Conservation (phyloP, 371 early-diverging fungal species). For the Apophysomyces trapeziformis region DNA sequence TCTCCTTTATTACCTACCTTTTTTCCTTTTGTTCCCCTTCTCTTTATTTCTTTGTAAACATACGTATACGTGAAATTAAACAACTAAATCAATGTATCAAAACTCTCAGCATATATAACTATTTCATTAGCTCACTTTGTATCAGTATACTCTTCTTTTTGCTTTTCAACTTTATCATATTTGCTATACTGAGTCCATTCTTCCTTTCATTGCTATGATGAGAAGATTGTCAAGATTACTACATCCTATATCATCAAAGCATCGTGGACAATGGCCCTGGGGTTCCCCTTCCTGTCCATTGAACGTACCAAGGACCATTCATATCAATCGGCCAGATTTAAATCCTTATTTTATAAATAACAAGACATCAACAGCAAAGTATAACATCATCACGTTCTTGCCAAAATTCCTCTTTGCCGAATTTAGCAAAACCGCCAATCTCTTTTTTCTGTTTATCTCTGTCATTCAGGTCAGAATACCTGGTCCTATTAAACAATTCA, state of each 20-base stretch:
- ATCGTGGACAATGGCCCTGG: neutral
- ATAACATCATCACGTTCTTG: slow-evolving; percentile 81
- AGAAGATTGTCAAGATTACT: neutral
- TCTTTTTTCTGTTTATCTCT: slow-evolving; percentile 88
- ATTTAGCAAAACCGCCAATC: slow-evolving; percentile 87
- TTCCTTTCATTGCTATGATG: neutral
- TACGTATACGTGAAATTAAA: too few relatives aligned
- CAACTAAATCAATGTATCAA: too few relatives aligned
- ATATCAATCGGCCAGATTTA: slow-evolving; percentile 72
- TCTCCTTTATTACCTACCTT: neutral
- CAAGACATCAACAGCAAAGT: slow-evolving; percentile 82
- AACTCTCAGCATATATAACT: neutral
- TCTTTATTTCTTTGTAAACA: neutral
- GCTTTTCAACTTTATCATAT: neutral
- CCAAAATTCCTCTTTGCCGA: slow-evolving; percentile 89
- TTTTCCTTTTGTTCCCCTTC: neutral
- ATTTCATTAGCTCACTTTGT: neutral
- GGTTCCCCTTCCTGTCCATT: neutral
- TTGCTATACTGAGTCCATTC: neutral
- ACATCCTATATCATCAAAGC: neutral
- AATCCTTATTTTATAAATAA: slow-evolving; percentile 77
- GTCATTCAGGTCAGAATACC: slow-evolving; percentile 67
- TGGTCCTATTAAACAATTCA: too few relatives aligned
- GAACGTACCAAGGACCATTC: slow-evolving; percentile 60
- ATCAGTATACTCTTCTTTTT: neutral